A percentile compares a stretch with the other conserved stretches of the same genome.
phyloP scores from a whole-genome alignment of 108 stramenopile genomes.

The Pseudonitzschia delicatissima region DNA sequence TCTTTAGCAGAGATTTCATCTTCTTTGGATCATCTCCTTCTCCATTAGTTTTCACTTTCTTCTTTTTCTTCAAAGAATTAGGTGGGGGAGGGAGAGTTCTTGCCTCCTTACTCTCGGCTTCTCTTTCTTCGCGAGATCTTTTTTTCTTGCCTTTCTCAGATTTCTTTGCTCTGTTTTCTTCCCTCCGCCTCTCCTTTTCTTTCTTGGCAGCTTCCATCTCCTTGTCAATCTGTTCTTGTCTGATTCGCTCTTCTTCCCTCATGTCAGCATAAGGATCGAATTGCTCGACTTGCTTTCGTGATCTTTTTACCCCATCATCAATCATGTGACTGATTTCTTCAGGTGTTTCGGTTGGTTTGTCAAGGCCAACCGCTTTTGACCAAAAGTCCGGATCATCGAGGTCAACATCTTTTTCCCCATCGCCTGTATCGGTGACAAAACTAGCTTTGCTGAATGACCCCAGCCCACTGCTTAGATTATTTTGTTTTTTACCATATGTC shows the following conservation, averaged over 20 bases:
- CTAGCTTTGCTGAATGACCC: conserved; percentile 90
- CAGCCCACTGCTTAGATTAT: conserved; percentile 63
- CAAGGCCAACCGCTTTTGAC: conserved; percentile 76
- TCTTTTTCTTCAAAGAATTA: conserved; percentile 19
- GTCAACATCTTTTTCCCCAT: conserved; percentile 85
- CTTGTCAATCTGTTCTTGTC: conserved; percentile 62
- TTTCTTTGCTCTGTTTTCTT: conserved; percentile 62
- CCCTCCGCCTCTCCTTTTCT: conserved; percentile 59
- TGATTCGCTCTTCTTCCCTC: conserved; percentile 45
- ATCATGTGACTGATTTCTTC: conserved; percentile 77
- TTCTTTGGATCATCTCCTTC: conserved; percentile 11
- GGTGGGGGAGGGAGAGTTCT: conserved; percentile 15
- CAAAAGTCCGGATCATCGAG: conserved; percentile 95
- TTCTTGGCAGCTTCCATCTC: conserved; percentile 67
- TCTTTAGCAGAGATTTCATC: neutral
- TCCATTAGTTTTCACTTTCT: conserved; percentile 22
- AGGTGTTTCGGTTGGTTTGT: conserved; percentile 60
- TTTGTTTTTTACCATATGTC: conserved; percentile 61
- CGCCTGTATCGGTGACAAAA: conserved; percentile 83
- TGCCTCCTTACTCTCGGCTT: conserved; percentile 13
- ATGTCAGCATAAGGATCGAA: conserved; percentile 72
- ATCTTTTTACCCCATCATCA: conserved; percentile 73
- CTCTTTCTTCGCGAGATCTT: conserved; percentile 39
- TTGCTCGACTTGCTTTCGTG: conserved; percentile 74
- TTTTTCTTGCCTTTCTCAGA: conserved; percentile 59